A percentile compares a stretch with the other conserved stretches of the same genome.
These are phyloP conservation scores for Bassia scoparia DNA, from an alignment of 148 eudicot genomes.

Conservation along the genomic window DNA sequence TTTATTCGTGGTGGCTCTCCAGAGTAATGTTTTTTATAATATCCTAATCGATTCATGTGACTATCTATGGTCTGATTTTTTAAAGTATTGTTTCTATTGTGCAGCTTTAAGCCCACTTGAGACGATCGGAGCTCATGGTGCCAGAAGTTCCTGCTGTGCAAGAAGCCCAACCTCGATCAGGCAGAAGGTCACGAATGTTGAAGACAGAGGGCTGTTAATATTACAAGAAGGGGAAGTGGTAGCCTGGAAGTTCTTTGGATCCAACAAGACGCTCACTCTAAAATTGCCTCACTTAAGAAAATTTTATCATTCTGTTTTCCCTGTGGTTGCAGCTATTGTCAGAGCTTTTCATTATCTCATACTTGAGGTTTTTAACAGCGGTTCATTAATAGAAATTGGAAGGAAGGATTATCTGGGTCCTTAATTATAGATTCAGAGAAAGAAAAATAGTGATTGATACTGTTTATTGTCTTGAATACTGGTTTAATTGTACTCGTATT, in stretches of 20 bases:
- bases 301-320: not conserved
- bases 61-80: not conserved
- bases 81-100: not conserved
- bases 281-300: conserved; percentile 53
- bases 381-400: too few relatives aligned
- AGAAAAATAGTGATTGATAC: too few relatives aligned
- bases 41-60: too few relatives aligned
- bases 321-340: too few relatives aligned
- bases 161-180: conserved; percentile 34
- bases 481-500: too few relatives aligned
- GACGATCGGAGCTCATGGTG: conserved; percentile 48
- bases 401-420: too few relatives aligned
- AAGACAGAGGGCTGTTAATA: not conserved
- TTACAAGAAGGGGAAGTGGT: conserved; percentile 40
- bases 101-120: conserved; percentile 36
- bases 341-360: too few relatives aligned
- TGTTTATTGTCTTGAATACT: too few relatives aligned
- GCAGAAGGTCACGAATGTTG: not conserved
- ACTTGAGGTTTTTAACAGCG: too few relatives aligned
- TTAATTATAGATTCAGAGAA: too few relatives aligned
- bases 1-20: too few relatives aligned
- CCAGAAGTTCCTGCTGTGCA: conserved; percentile 52
- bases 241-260: conserved; percentile 85
- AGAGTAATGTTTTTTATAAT: not conserved
- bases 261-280: conserved; percentile 58